A percentile compares a stretch with the other conserved stretches of the same genome.
These are phyloP conservation scores for Zygoascus bituminiphila DNA, from an alignment of 805 yeast species.

Conservation along the genomic window DNA sequence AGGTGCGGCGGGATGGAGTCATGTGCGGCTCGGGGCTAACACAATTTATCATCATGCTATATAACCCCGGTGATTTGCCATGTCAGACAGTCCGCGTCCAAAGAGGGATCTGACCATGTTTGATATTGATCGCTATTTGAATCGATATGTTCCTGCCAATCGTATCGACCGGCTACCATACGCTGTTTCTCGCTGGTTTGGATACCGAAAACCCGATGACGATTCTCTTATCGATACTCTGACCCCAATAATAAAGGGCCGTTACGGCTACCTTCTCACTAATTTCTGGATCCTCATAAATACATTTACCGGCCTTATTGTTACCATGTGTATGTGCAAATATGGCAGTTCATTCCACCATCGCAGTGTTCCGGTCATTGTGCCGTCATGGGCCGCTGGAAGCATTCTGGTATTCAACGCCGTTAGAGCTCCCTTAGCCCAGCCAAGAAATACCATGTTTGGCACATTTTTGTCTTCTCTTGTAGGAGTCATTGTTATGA, in stretches of 20 bases:
- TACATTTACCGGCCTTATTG: slow-evolving; percentile 25
- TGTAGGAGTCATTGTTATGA: slow-evolving; percentile 46
- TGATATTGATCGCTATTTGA: slow-evolving; percentile 14
- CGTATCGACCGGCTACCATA: slow-evolving; percentile 16
- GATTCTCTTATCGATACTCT: slow-evolving; percentile 7
- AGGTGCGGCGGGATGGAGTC: too few species aligned
- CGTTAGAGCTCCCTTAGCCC: slow-evolving; percentile 50
- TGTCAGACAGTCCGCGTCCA: background rate
- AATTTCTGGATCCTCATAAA: slow-evolving; percentile 13
- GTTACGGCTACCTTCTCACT: slow-evolving; percentile 7
- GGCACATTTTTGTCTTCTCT: slow-evolving; percentile 50
- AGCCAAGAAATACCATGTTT: slow-evolving; percentile 50
- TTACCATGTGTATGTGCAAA: slow-evolving; percentile 18
- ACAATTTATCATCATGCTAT: too few species aligned
- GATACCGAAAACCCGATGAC: slow-evolving; percentile 15
- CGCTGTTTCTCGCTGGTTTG: slow-evolving; percentile 17
- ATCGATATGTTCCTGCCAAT: slow-evolving; percentile 13
- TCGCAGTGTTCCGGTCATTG: slow-evolving; percentile 17
- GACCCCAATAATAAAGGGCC: slow-evolving; percentile 13
- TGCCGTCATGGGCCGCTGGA: slow-evolving; percentile 45
- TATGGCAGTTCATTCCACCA: slow-evolving; percentile 21
- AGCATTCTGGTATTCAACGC: slow-evolving; percentile 53
- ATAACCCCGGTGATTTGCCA: too few species aligned
- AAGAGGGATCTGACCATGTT: slow-evolving; percentile 4
- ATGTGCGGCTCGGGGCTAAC: too few species aligned